These are phyloP conservation scores for Candida railenensis DNA, from an alignment of 805 yeast genomes.

Conservation along the genomic window DNA sequence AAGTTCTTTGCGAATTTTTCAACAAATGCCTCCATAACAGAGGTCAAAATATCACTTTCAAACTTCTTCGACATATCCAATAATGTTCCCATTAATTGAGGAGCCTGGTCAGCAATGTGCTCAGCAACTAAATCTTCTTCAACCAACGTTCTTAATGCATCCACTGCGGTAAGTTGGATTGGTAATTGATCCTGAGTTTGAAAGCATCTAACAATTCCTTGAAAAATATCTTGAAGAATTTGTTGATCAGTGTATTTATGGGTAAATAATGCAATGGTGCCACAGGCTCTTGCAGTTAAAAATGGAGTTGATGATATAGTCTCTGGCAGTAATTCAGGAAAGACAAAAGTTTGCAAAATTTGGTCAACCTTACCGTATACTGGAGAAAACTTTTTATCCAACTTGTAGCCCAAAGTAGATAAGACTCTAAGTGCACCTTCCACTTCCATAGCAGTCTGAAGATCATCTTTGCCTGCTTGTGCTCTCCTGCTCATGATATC, in stretches of 20 bases:
- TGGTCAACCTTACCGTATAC: constrained; percentile 40
- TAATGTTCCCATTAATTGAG: constrained; percentile 43
- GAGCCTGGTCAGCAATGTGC: constrained; percentile 42
- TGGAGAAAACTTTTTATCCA: constrained; percentile 35
- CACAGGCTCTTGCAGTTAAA: constrained; percentile 47
- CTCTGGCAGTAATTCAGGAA: constrained; percentile 37
- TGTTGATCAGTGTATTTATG: constrained; percentile 33
- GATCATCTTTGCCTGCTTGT: constrained; percentile 21
- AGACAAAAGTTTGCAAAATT: constrained; percentile 35
- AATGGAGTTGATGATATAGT: constrained; percentile 32
- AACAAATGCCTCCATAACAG: constrained; percentile 46
- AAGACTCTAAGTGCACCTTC: constrained; percentile 44
- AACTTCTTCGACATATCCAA: constrained; percentile 44
- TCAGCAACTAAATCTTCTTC: constrained; percentile 46
- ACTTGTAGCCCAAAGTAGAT: constrained; percentile 39
- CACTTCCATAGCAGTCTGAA: constrained; percentile 31
- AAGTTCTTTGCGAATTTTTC: constrained; percentile 42
- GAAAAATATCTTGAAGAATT: constrained; percentile 40
- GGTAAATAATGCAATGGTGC: constrained; percentile 41
- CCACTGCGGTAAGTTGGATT: constrained; percentile 50
- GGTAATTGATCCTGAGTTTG: constrained; percentile 46
- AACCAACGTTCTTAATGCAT: constrained; percentile 48
- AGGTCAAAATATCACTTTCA: constrained; percentile 43
- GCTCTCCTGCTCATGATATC: constrained; percentile 34
- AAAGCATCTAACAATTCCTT: constrained; percentile 40